Base-by-base conservation (phyloP, 257 asterid species). In the Solanum chaucha region DNA sequence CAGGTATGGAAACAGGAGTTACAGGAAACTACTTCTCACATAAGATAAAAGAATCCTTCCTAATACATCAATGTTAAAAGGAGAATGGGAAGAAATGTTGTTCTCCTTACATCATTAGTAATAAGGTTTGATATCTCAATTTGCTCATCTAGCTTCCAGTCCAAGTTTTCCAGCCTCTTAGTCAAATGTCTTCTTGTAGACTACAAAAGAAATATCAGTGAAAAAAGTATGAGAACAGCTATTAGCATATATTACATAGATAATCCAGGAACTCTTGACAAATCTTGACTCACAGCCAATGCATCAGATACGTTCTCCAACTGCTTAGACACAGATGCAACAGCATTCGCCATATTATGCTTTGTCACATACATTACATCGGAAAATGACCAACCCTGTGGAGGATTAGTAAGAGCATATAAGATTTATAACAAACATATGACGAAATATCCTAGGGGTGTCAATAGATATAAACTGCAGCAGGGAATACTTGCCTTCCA, bases 301-400 rank as follows among this genome's bases (percentile, higher is more conserved):
- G 98, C 95, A 46, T 94, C 98, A 83, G 97, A 90, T 85, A 95
- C 95, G 87, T 89, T 85, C 86, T 95, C 97, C 68, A 95, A 92
- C 90, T 95, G 97, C 93, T 95, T 93, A 15, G 98, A 94, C 78
- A 95, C 98, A 40, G 97, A 34, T 85, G 92, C 93, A 87, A 95
- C 98, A 89, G 98, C 98, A 91, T 89, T 95, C 77, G 93, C 96
- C 98, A 95, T 94, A 88, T 94, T 95, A 87, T 92, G 90, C 91
- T 95, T 95, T 44, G 97, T 95, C 44, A 95, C 98, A 91, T 87
- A 95, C 98, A 95, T 93, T 71, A 94, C 87, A 90, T 95, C 97
- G 46, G 98, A 93, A 84, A 95, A 89, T 82, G 97, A 95, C 93
- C 89, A 91, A 44, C 96, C 97, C 98, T 94, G 93, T n/a, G 85